Percentiles rank a stretch among this genome's conserved stretches.
Conservation (phyloP, 768 basidiomycete genomes). For the Jaapia argillacea region DNA sequence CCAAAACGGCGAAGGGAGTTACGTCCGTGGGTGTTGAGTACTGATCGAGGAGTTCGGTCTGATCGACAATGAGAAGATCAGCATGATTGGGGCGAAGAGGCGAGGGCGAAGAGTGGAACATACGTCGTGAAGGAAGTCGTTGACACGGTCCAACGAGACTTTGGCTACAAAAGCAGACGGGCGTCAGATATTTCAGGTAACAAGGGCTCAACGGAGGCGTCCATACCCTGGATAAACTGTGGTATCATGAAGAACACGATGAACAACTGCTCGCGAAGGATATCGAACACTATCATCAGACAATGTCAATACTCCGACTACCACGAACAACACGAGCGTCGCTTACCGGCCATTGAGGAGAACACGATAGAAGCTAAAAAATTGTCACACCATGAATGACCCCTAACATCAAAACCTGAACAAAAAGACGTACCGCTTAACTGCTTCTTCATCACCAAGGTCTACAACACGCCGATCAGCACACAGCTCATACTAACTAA, state of each 20-base stretch:
- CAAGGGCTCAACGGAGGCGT: too few relatives aligned
- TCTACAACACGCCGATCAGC: slow-evolving; percentile 10
- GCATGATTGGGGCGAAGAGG: background rate
- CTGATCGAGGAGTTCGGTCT: slow-evolving; percentile 24
- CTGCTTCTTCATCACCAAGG: slow-evolving; percentile 21
- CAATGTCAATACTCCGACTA: background rate
- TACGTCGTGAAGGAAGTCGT: slow-evolving; percentile 26
- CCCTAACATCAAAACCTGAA: too few relatives aligned
- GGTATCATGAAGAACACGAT: slow-evolving; percentile 15
- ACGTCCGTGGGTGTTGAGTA: slow-evolving; percentile 10
- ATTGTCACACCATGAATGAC: background rate
- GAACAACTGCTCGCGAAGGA: slow-evolving; percentile 24
- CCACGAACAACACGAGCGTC: background rate
- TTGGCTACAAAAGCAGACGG: slow-evolving; percentile 11
- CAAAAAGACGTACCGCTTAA: slow-evolving; percentile 19
- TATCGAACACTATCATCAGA: slow-evolving; percentile 24
- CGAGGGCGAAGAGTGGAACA: background rate
- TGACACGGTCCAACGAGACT: slow-evolving; percentile 29
- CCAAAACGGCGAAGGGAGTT: slow-evolving; percentile 1
- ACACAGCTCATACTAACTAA: too few relatives aligned
- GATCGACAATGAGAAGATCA: background rate
- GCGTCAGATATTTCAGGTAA: background rate
- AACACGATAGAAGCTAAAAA: slow-evolving; percentile 17
- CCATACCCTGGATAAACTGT: slow-evolving; percentile 12
- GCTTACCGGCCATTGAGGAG: slow-evolving; percentile 15